These are phyloP conservation scores for Colletotrichum tofieldiae DNA, from an alignment of 2,329 filamentous ascomycete genomes.

Conservation along the genomic window DNA sequence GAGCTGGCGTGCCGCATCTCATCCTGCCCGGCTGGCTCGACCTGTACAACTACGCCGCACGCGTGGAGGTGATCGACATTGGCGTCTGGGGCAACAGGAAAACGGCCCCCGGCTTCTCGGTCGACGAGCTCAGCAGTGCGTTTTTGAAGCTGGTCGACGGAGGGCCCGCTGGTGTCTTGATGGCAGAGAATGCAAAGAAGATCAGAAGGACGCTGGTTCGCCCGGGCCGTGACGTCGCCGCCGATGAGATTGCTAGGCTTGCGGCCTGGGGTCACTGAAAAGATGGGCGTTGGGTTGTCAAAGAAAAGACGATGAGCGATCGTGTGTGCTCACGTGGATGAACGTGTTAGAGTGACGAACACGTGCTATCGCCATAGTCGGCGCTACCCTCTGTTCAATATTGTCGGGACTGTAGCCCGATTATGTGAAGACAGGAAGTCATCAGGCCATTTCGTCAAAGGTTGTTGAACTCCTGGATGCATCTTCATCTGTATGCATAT, in stretches of 20 bases:
- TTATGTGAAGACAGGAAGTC: too few relatives aligned
- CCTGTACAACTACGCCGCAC: slow-evolving; percentile 60
- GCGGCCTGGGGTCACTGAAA: neutral
- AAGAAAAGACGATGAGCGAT: too few relatives aligned
- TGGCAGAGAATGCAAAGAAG: slow-evolving; percentile 44
- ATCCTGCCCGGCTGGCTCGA: slow-evolving; percentile 64
- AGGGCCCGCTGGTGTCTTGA: slow-evolving; percentile 27
- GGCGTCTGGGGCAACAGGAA: slow-evolving; percentile 57
- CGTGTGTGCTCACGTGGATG: too few relatives aligned
- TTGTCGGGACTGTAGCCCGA: too few relatives aligned
- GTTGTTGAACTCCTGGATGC: too few relatives aligned
- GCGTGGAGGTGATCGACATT: slow-evolving; percentile 59
- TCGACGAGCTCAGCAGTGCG: slow-evolving; percentile 47
- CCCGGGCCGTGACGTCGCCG: slow-evolving; percentile 40
- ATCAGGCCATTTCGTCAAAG: too few relatives aligned
- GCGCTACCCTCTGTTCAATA: too few relatives aligned
- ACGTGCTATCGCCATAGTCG: too few relatives aligned
- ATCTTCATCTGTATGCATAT: too few relatives aligned
- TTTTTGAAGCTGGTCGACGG: slow-evolving; percentile 46
- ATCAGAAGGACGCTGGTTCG: slow-evolving; percentile 38
- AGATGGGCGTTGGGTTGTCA: too few relatives aligned
- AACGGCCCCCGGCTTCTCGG: slow-evolving; percentile 52
- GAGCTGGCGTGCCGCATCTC: slow-evolving; percentile 61
- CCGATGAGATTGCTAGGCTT: slow-evolving; percentile 23
- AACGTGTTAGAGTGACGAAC: too few relatives aligned